Conservation (phyloP, 805 yeast genomes). For the Saccharomycopsis sp. region DNA sequence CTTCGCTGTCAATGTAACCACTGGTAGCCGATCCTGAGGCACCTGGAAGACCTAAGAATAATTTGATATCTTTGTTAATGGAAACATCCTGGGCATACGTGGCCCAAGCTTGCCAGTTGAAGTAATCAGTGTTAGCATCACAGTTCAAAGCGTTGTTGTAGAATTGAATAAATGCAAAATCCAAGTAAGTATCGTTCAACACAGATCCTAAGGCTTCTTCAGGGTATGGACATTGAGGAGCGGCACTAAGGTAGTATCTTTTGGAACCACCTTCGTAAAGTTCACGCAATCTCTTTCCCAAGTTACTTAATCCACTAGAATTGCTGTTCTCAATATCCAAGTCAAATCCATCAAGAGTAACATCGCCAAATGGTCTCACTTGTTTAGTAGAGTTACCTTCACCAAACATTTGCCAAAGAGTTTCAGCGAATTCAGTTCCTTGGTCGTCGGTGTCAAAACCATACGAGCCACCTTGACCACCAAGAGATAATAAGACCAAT, state of each 20-base stretch:
- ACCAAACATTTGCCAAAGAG: conserved; percentile 51
- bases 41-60: conserved; percentile 75
- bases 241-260: conserved; percentile 71
- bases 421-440: conserved; percentile 47
- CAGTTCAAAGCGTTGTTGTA: conserved; percentile 77
- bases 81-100: conserved; percentile 50
- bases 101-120: conserved; percentile 72
- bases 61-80: conserved; percentile 61
- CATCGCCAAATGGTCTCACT: conserved; percentile 44
- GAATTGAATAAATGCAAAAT: conserved; percentile 81
- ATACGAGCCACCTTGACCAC: conserved; percentile 53
- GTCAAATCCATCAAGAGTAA: conserved; percentile 76
- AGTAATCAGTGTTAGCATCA: conserved; percentile 33
- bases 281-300: conserved; percentile 50
- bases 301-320: conserved; percentile 58
- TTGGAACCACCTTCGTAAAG: conserved; percentile 47
- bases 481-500: conserved; percentile 52
- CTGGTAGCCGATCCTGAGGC: conserved; percentile 50
- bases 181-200: conserved; percentile 55
- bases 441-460: conserved; percentile 45
- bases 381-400: conserved; percentile 28
- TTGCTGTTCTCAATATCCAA: conserved; percentile 72
- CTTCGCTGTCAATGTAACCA: conserved; percentile 47
- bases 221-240: conserved; percentile 89
- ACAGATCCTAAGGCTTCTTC: conserved; percentile 63